Base-by-base conservation (phyloP, 768 basidiomycete genomes). In the Lactarius sanguifluus region DNA sequence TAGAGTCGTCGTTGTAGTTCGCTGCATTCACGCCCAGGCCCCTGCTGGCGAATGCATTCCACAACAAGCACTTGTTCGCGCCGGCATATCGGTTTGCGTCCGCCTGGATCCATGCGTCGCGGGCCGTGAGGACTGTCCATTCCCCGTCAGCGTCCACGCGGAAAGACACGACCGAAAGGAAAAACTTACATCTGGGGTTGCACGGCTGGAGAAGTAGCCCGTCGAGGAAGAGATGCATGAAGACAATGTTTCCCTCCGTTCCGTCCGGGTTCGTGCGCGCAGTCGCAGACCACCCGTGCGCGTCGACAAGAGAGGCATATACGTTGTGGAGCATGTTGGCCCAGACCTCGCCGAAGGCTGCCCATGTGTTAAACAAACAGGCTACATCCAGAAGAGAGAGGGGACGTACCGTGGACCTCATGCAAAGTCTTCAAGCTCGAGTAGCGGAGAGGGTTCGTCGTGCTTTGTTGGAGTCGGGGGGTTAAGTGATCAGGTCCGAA, bases 281-380 rank as follows among this genome's bases (percentile, higher is more conserved):
- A 9, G 76, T 77, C 5, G 65, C 62, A 5, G 76, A 75, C 69
- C 68, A 76, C 52, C 73, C 74, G 68, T 75, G 71, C 9, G 57
- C 58, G 23, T 55, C 64, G 34, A 77, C 72, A 18, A 78, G 73
- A 10, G 70, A 72, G 23, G 75, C 75, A 61, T 77, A 74, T 15
- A 78, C 75, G 61, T 78, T 75, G 72, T 76, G 73, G 30, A 82
- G 76, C 38, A 81, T 75, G 70, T 81, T 79, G 28, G 81, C 81
- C 81, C 81, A 82, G 62, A 88, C 81, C 72, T 88, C 86, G 56
- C 87, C 87, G 64, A 87, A 85, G 57, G 72, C 79, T 79, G 61
- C 34, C 25, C 55, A 15, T 12, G 55, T 34, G 7, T 54, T 63
- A 43, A 36, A 56, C 52, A 61, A 62, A 15, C 32, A 23, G 54